A percentile compares a stretch with the other conserved stretches of the same genome.
Evolutionary conservation across 78 protist species (phyloP).

Genomic region (Chrysochromulina parva): DNA sequence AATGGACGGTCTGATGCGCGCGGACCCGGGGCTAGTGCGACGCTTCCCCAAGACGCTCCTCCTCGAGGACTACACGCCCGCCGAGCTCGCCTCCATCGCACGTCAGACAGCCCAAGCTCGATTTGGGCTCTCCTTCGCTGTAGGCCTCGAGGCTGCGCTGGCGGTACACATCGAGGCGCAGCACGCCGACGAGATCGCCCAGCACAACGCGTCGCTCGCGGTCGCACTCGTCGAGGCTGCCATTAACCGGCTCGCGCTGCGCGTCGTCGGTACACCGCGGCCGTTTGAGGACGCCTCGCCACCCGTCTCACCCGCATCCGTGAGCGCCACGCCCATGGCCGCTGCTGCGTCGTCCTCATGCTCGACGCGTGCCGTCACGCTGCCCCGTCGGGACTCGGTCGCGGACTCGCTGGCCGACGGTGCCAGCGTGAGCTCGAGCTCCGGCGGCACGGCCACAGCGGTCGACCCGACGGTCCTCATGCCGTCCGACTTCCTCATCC

Average conservation of each 20-base stretch:
- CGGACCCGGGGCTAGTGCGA: slow-evolving; percentile 15
- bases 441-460: no score
- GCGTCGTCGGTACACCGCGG: neutral
- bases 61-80: slow-evolving; percentile 2
- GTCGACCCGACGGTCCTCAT: no score
- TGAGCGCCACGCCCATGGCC: no score
- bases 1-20: neutral
- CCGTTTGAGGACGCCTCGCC: no score
- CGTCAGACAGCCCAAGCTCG: neutral
- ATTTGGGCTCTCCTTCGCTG: neutral
- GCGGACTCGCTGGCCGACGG: no score
- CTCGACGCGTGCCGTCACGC: no score
- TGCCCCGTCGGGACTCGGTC: no score
- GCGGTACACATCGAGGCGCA: neutral
- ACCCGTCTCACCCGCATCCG: no score
- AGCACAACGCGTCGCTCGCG: slow-evolving; percentile 24
- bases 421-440: no score
- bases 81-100: neutral
- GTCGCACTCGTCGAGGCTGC: slow-evolving; percentile 13
- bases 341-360: no score
- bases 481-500: no score
- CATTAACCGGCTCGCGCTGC: neutral
- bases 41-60: neutral
- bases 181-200: neutral
- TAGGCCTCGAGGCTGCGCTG: neutral